Evolutionary conservation across 139 green algal species (phyloP), one percentile per base, ranked within the genome.

Genomic region (Bryopsis sp.): DNA sequence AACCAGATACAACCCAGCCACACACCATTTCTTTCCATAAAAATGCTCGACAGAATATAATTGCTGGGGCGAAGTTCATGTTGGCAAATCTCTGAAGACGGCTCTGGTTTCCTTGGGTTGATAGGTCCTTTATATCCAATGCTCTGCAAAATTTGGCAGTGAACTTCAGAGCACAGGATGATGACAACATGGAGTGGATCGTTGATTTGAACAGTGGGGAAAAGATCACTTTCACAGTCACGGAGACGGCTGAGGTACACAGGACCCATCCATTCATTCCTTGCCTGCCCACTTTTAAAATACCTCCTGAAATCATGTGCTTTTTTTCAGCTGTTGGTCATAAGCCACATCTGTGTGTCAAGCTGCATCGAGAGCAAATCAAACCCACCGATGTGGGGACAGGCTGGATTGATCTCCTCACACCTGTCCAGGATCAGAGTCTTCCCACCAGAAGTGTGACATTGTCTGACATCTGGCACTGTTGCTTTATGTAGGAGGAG

Each of bases 71-170:
- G n/a, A n/a, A n/a, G n/a, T n/a, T n/a, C n/a, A n/a, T n/a, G n/a
- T n/a, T n/a, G n/a, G n/a, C n/a, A n/a, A n/a, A n/a, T n/a, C n/a
- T n/a, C n/a, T n/a, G n/a, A n/a, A n/a, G n/a, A n/a, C n/a, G n/a
- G n/a, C n/a, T n/a, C n/a, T n/a, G n/a, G n/a, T n/a, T n/a, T n/a
- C n/a, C n/a, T n/a, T n/a, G n/a, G n/a, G n/a, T n/a, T n/a, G n/a
- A n/a, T 65, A 69, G 62, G 8, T 7, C 19, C 62, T 29, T 54
- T n/a, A 11, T 69, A n/a, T 5, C 43, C 22, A 57, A 58, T 69
- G 62, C 35, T 34, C 32, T 69, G 26, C 35, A 54, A 28, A 24
- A 37, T 39, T 35, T 69, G 19, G 62, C 24, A 35, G 24, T 48
- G 37, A 7, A 32, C 28, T 50, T 69, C 19, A 29, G 24, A 35